These are phyloP conservation scores for Kwoniella bestiolae DNA, from an alignment of 768 basidiomycete genomes.

Conservation along the genomic window DNA sequence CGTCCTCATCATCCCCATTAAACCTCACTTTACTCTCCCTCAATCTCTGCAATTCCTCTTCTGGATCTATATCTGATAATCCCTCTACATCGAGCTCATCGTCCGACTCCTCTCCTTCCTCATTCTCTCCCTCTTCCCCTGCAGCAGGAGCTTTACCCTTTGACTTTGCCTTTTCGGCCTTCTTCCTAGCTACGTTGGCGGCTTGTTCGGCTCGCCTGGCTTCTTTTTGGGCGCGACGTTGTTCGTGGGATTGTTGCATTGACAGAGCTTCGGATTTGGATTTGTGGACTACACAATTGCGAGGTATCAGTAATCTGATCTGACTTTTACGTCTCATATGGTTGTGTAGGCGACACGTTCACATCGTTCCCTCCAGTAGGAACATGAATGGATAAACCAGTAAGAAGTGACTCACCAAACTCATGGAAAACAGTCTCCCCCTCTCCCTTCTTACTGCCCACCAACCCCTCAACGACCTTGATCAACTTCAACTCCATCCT, in stretches of 20 bases:
- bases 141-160: slow-evolving; percentile 33
- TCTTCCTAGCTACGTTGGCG: slow-evolving; percentile 84
- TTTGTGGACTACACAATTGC: slow-evolving; percentile 74
- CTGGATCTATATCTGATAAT: slow-evolving; percentile 59
- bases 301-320: slow-evolving; percentile 15
- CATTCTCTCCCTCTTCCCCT: slow-evolving; percentile 40
- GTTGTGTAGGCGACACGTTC: too few relatives aligned
- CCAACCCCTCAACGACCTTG: slow-evolving; percentile 91
- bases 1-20: slow-evolving; percentile 27
- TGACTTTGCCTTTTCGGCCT: slow-evolving; percentile 58
- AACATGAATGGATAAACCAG: not conserved
- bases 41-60: slow-evolving; percentile 56
- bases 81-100: slow-evolving; percentile 58
- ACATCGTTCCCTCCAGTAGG: too few relatives aligned
- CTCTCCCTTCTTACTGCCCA: slow-evolving; percentile 72
- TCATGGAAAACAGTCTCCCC: slow-evolving; percentile 92
- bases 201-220: slow-evolving; percentile 87
- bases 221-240: slow-evolving; percentile 74
- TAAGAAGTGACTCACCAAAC: slow-evolving; percentile 68
- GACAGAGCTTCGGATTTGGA: slow-evolving; percentile 72
- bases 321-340: too few relatives aligned
- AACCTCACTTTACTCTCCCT: slow-evolving; percentile 52
- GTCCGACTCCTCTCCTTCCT: slow-evolving; percentile 49
- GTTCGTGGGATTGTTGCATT: slow-evolving; percentile 74
- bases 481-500: slow-evolving; percentile 89